Percentiles rank a stretch among this genome's conserved stretches.
These are phyloP conservation scores for Dactylellina leptospora DNA, from an alignment of 2,329 filamentous ascomycete species.

Conservation along the genomic window DNA sequence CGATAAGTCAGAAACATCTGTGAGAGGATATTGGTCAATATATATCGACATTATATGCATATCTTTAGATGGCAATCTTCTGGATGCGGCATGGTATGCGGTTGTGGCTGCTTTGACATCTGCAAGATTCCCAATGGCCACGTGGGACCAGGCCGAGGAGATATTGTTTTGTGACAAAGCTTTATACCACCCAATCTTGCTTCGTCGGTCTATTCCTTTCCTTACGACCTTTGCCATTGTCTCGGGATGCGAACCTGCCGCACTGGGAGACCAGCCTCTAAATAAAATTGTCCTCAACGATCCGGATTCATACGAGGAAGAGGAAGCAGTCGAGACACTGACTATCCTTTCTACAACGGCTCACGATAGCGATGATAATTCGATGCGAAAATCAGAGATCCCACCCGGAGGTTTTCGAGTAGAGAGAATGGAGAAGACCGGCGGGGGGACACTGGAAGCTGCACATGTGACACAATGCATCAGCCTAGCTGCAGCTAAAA, in stretches of 20 bases:
- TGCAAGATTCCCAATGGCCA: conserved; percentile 78
- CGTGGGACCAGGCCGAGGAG: conserved; percentile 84
- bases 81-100: conserved; percentile 89
- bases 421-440: conserved; percentile 80
- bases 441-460: conserved; percentile 65
- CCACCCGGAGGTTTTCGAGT: conserved; percentile 65
- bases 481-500: conserved; percentile 10
- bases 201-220: conserved; percentile 74
- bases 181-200: conserved; percentile 58
- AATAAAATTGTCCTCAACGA: conserved; percentile 86
- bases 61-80: conserved; percentile 87
- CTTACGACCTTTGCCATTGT: conserved; percentile 77
- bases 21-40: conserved; percentile 92
- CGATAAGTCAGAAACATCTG: conserved; percentile 61
- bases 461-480: conserved; percentile 20
- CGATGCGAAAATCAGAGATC: conserved; percentile 49
- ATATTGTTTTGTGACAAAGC: conserved; percentile 74
- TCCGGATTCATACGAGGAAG: conserved; percentile 89
- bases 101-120: conserved; percentile 81
- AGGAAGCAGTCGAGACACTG: conserved; percentile 81
- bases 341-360: conserved; percentile 72
- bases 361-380: conserved; percentile 64
- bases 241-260: not conserved
- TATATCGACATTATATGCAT: conserved; percentile 97
- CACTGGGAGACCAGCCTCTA: not conserved